Percentiles rank a stretch among this genome's conserved stretches.
Evolutionary conservation across 2,329 filamentous ascomycete genomes (phyloP).

Genomic region (Ramularia endophylla): DNA sequence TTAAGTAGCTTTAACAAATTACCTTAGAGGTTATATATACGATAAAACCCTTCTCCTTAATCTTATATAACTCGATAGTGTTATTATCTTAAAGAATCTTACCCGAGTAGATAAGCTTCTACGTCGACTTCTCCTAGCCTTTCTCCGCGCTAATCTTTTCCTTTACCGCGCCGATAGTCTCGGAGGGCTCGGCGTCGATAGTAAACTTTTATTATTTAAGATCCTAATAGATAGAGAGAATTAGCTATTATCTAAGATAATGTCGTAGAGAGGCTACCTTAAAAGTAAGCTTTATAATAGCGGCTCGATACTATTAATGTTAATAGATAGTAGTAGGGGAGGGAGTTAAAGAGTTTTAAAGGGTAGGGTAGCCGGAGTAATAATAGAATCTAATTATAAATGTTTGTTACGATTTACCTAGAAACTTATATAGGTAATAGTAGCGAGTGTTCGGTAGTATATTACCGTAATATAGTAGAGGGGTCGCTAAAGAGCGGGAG

Average conservation of each 20-base stretch:
- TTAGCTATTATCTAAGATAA: too few relatives aligned
- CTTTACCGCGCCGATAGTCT: slow-evolving; percentile 86
- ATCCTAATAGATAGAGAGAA: too few relatives aligned
- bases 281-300: slow-evolving; percentile 63
- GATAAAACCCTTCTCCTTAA: slow-evolving; percentile 99
- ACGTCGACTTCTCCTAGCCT: slow-evolving; percentile 82
- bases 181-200: slow-evolving; percentile 87
- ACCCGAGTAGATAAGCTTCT: slow-evolving; percentile 98
- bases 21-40: slow-evolving; percentile 99
- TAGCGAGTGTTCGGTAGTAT: too few relatives aligned
- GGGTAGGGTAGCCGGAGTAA: background rate
- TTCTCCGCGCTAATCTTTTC: slow-evolving; percentile 87
- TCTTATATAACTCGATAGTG: slow-evolving; percentile 93
- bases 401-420: too few relatives aligned
- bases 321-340: too few relatives aligned
- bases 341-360: slow-evolving; percentile 5
- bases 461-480: too few relatives aligned
- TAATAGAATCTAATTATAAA: too few relatives aligned
- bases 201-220: slow-evolving; percentile 98
- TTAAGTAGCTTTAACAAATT: background rate
- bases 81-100: slow-evolving; percentile 99
- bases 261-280: too few relatives aligned
- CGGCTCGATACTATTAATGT: background rate
- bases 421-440: too few relatives aligned
- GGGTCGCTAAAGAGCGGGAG: too few relatives aligned